Evolutionary conservation across 1,284 basidiomycete genomes (phyloP).

Genomic region (Ceratobasidium sp.): DNA sequence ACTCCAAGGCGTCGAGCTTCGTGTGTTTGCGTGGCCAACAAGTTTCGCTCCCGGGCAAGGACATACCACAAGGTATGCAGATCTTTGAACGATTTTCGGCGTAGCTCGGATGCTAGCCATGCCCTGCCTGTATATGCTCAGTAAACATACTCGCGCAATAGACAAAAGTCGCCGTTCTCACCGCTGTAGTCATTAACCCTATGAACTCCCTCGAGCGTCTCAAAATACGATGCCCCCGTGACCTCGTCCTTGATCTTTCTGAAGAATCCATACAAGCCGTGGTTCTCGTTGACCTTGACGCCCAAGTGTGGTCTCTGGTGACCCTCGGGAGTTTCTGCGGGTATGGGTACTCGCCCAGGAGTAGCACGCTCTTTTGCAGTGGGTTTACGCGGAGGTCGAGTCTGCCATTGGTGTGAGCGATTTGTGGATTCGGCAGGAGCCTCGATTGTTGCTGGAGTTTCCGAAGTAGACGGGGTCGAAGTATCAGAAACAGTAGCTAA

Average conservation of each 20-base stretch:
- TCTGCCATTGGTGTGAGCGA: conserved; percentile 10
- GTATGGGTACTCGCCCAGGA: conserved; percentile 5
- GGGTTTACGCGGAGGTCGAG: conserved; percentile 26
- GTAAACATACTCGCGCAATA: conserved; percentile 13
- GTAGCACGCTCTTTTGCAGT: conserved; percentile 26
- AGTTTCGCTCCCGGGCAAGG: conserved; percentile 83
- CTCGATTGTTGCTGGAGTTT: background rate
- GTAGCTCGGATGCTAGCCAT: conserved; percentile 84
- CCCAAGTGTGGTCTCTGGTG: conserved; percentile 16
- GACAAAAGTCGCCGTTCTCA: conserved; percentile 44
- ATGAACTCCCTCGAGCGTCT: conserved; percentile 56
- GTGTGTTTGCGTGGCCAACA: conserved; percentile 84
- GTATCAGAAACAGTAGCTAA: conserved; percentile 11
- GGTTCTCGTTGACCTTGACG: conserved; percentile 58
- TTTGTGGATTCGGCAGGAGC: background rate
- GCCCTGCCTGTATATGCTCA: conserved; percentile 66
- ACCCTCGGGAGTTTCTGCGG: conserved; percentile 13
- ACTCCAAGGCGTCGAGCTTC: conserved; percentile 71
- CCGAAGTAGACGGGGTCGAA: background rate
- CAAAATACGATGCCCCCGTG: conserved; percentile 52
- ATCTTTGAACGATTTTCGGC: conserved; percentile 89
- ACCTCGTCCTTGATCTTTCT: conserved; percentile 53
- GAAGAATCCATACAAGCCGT: conserved; percentile 80
- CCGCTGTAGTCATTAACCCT: conserved; percentile 51
- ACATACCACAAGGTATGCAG: conserved; percentile 94